Evolutionary conservation across 2,329 filamentous ascomycete genomes (phyloP).

Genomic region (Aspergillus japonicus): DNA sequence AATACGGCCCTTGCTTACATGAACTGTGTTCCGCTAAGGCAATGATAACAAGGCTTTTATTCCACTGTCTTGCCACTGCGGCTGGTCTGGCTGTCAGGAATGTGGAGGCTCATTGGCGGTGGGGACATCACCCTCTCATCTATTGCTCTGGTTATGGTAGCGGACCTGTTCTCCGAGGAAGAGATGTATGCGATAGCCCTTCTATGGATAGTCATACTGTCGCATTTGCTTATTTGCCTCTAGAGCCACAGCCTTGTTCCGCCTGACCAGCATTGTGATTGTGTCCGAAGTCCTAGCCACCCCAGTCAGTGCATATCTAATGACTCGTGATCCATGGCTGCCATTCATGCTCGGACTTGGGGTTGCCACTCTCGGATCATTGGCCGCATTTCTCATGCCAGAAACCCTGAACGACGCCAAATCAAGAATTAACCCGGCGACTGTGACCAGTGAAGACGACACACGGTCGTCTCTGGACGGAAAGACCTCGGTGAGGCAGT

Average conservation of each 20-base stretch:
- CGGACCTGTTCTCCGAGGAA: conserved; percentile 30
- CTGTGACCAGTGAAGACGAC: background rate
- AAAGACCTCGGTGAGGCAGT: conserved; percentile 12
- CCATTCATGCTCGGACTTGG: conserved; percentile 21
- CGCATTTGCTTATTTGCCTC: conserved; percentile 1
- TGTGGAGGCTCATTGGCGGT: conserved; percentile 27
- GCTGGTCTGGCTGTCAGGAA: conserved; percentile 26
- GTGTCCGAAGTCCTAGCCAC: conserved; percentile 28
- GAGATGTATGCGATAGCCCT: conserved; percentile 23
- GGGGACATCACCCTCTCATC: conserved; percentile 23
- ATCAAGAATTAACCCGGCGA: conserved; percentile 6
- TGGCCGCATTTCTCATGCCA: conserved; percentile 18
- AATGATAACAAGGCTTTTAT: conserved; percentile 14
- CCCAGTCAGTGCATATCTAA: conserved; percentile 30
- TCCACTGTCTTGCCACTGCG: conserved; percentile 26
- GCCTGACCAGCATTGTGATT: conserved; percentile 20
- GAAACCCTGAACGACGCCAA: conserved; percentile 24
- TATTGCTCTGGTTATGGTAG: conserved; percentile 25
- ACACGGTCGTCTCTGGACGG: background rate
- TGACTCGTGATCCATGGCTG: conserved; percentile 24
- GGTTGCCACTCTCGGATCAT: conserved; percentile 11
- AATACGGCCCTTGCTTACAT: background rate
- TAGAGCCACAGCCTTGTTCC: conserved; percentile 27
- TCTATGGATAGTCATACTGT: background rate
- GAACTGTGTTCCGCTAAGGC: background rate